phyloP scores from a whole-genome alignment of 2,329 filamentous ascomycete genomes.

The Lachnellula willkommii region DNA sequence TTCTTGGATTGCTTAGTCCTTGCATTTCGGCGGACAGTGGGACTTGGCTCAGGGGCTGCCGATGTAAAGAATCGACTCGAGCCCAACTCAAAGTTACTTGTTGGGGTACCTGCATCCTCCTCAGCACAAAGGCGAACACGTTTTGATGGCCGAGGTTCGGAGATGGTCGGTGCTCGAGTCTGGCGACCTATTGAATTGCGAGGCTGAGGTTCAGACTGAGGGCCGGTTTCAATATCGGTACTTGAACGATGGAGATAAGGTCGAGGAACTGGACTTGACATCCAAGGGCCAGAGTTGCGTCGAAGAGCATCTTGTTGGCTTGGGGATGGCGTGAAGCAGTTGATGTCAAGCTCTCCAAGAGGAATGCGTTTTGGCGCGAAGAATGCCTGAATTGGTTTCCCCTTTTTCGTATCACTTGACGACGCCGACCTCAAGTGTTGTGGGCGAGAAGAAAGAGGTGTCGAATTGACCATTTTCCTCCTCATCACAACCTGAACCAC shows the following conservation, averaged over 20 bases:
- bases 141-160: conserved; percentile 44
- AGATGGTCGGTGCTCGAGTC: conserved; percentile 34
- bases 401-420: conserved; percentile 51
- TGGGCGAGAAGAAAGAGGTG: conserved; percentile 18
- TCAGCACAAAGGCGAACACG: conserved; percentile 48
- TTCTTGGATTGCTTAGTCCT: conserved; percentile 37
- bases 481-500: conserved; percentile 23
- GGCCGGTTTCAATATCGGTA: conserved; percentile 29
- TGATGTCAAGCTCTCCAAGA: conserved; percentile 62
- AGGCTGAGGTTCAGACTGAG: conserved; percentile 31
- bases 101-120: conserved; percentile 31
- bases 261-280: conserved; percentile 41
- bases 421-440: conserved; percentile 22
- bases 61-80: conserved; percentile 45
- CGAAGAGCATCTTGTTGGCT: conserved; percentile 56
- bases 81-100: conserved; percentile 30
- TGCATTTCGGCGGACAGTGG: conserved; percentile 32
- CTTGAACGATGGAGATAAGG: conserved; percentile 23
- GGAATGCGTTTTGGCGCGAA: conserved; percentile 60
- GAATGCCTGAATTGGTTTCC: conserved; percentile 57
- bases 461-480: conserved; percentile 21
- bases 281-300: conserved; percentile 50
- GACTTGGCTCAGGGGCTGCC: conserved; percentile 33
- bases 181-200: conserved; percentile 37
- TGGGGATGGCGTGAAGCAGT: conserved; percentile 60